Evolutionary conservation across 805 yeast genomes (phyloP), one percentile per base, ranked within the genome.

Genomic region (Clavispora carvajalis): DNA sequence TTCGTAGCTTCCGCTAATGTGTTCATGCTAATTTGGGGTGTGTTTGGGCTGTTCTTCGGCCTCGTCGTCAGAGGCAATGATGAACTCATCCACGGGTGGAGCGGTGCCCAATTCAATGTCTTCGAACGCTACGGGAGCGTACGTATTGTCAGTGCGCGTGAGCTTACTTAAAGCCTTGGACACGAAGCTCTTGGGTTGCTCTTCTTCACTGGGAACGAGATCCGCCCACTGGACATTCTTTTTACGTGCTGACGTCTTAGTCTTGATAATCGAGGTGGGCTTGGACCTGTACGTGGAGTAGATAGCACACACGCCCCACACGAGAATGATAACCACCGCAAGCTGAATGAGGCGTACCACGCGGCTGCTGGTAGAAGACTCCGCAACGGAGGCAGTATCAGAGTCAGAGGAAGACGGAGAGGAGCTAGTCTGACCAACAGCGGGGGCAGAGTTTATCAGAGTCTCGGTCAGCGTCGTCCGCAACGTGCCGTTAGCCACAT

Each of bases 41-140:
- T 15, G 18, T 12, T 28, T 28, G 4, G 19, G 1, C 7, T 18
- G 19, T 19, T 28, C 31, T 7, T 28, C 31, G 5, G 31, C 15
- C 36, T 74, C 79, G 26, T 74, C 79, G 37, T 74, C 79, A 48
- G 76, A 70, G 24, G 62, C 73, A 35, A 74, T 68, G n/a, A 70
- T 61, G 41, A 74, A 74, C 28, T 72, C 71, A 40, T 71, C 74
- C 5, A 44, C 51, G n/a, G 22, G 23, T 18, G 23, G 23, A 11
- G 34, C 22, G 5, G 23, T 69, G n/a, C 60, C 63, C 63, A 73
- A 47, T 50, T 73, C 79, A 24, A 73, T 70, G 40, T 45, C 52
- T 33, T 41, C 50, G 9, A 18, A 28, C 10, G 51, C 40, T 3
- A 59, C 47, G 11, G 62, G 62, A 12, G 57, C 52, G 40, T 63